A percentile compares a stretch with the other conserved stretches of the same genome.
These are phyloP conservation scores for Teratosphaeria epicoccoides DNA, from an alignment of 2,329 filamentous ascomycete species.

Conservation along the genomic window DNA sequence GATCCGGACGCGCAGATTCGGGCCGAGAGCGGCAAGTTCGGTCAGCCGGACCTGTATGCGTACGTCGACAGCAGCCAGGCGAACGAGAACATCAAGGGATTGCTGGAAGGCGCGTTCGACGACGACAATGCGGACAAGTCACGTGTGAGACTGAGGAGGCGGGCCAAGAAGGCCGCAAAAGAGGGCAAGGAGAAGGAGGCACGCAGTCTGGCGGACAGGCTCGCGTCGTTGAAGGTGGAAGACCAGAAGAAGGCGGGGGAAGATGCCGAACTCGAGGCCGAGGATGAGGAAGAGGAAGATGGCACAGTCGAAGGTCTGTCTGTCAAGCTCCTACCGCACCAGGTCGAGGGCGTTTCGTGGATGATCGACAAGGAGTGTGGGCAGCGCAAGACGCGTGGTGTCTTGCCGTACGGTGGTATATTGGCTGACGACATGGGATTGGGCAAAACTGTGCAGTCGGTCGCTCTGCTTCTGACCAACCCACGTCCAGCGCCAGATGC, in stretches of 20 bases:
- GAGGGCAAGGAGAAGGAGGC: slow-evolving; percentile 25
- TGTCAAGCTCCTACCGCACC: slow-evolving; percentile 83
- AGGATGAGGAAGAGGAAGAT: slow-evolving; percentile 43
- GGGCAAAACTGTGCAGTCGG: slow-evolving; percentile 90
- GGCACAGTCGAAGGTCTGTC: slow-evolving; percentile 67
- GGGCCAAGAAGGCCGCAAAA: slow-evolving; percentile 33
- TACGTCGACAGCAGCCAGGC: slow-evolving; percentile 65
- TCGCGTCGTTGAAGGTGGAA: slow-evolving; percentile 37
- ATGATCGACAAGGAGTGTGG: slow-evolving; percentile 90
- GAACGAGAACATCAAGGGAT: slow-evolving; percentile 64
- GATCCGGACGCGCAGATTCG: slow-evolving; percentile 38
- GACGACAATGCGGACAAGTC: slow-evolving; percentile 51
- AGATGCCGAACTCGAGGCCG: slow-evolving; percentile 22
- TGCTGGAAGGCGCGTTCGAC: slow-evolving; percentile 73
- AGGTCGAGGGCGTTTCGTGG: slow-evolving; percentile 88
- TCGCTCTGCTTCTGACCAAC: slow-evolving; percentile 78
- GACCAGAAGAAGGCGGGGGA: slow-evolving; percentile 38
- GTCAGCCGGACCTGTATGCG: slow-evolving; percentile 43
- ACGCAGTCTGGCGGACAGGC: slow-evolving; percentile 33
- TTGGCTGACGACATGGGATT: slow-evolving; percentile 95
- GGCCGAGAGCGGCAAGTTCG: slow-evolving; percentile 39
- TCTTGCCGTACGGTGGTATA: slow-evolving; percentile 82
- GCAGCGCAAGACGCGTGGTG: slow-evolving; percentile 64
- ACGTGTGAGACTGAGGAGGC: slow-evolving; percentile 34
- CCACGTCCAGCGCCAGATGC: slow-evolving; percentile 44